phyloP scores from a whole-genome alignment of 176 grass and related monocot genomes.

The Carex myosuroides region DNA sequence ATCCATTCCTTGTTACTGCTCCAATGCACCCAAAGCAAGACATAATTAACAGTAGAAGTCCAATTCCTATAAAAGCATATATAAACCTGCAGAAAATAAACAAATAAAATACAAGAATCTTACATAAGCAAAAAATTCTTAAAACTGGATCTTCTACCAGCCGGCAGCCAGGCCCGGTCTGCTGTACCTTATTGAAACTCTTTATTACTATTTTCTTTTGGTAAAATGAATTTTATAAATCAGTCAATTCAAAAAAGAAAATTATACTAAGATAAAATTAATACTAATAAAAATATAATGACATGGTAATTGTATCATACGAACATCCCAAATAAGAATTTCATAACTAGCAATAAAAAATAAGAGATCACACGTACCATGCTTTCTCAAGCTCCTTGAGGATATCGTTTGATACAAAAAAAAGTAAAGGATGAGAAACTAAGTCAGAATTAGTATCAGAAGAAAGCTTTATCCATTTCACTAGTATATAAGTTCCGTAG shows the following conservation, averaged over 20 bases:
- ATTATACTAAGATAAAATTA: background rate
- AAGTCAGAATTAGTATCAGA: constrained; percentile 21
- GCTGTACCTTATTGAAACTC: background rate
- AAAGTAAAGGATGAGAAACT: constrained; percentile 30
- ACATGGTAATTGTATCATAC: background rate
- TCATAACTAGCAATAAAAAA: background rate
- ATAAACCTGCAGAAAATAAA: constrained; percentile 59
- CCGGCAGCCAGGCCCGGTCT: background rate
- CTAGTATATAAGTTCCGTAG: constrained; percentile 60
- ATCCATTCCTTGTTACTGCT: constrained; percentile 51
- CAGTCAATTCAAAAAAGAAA: background rate
- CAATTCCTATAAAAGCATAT: constrained; percentile 62
- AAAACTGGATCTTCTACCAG: background rate
- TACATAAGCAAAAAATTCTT: background rate
- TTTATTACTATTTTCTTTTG: background rate
- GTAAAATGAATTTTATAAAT: background rate
- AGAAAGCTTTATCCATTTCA: constrained; percentile 53
- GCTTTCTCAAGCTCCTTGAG: constrained; percentile 47
- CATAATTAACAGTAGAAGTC: constrained; percentile 51
- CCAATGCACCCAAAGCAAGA: constrained; percentile 70
- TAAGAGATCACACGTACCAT: constrained; percentile 41
- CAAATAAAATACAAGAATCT: background rate
- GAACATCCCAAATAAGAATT: constrained; percentile 12
- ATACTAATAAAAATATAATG: background rate
- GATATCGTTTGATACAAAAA: constrained; percentile 28